Evolutionary conservation across 441 rosid species (phyloP).

Genomic region (Gossypium davidsonii): DNA sequence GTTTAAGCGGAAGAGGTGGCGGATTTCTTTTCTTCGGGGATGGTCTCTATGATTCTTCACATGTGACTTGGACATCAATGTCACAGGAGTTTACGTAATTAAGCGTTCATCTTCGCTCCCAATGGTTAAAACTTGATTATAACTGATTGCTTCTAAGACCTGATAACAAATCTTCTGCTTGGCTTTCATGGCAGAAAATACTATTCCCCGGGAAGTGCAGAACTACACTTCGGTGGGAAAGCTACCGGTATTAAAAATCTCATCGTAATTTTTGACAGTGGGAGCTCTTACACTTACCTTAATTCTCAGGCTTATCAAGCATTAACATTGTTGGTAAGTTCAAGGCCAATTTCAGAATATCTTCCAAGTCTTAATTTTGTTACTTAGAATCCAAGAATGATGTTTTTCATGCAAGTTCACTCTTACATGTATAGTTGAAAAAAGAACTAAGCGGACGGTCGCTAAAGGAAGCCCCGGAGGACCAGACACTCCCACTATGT

Average conservation of each 20-base stretch:
- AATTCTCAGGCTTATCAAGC: conserved; percentile 13
- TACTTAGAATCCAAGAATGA: neutral
- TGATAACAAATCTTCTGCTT: neutral
- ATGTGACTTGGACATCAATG: conserved; percentile 66
- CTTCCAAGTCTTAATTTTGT: neutral
- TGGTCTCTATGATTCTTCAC: conserved; percentile 57
- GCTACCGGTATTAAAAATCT: conserved; percentile 6
- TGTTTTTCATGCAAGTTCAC: neutral
- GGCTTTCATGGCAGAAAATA: conserved; percentile 5
- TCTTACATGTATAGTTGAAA: conserved; percentile 3
- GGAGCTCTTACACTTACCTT: conserved; percentile 18
- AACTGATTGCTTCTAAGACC: neutral
- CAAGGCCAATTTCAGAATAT: neutral
- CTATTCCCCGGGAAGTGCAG: conserved; percentile 17
- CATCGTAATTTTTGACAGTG: conserved; percentile 14
- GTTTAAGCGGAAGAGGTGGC: conserved; percentile 74
- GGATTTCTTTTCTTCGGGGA: conserved; percentile 90
- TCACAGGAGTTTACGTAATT: conserved; percentile 56
- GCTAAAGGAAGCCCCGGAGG: conserved; percentile 58
- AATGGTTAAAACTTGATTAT: neutral
- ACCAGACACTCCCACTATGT: conserved; percentile 65
- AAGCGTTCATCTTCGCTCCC: neutral
- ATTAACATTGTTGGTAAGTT: conserved; percentile 9
- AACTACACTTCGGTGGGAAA: neutral
- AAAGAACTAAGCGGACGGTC: conserved; percentile 45